Base-by-base conservation (phyloP, 306 rosid genomes). In the Geum urbanum region DNA sequence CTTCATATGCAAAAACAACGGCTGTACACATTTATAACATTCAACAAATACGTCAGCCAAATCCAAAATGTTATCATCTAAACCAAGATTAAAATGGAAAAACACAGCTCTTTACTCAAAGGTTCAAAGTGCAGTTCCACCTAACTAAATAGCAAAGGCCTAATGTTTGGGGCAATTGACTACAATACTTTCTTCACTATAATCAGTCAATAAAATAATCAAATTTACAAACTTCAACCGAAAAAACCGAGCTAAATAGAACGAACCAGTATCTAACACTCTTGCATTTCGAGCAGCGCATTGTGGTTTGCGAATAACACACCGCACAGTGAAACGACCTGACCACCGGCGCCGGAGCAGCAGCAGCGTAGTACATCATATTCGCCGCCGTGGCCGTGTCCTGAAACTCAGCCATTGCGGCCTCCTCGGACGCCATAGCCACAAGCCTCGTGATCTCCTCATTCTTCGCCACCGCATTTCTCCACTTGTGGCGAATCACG, bases 231-330 rank as follows among this genome's bases (percentile, higher is more conserved):
- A 19, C 24, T 10, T 51, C 2, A 16, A 52, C 13, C 45, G 3
- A 43, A 20, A 58, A 57, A 32, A 32, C 9, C 20, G 45, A 47
- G 19, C 20, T 11, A n/a, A 6, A 46, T 9, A 50, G 11, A 27
- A 70, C 80, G n/a, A 54, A 86, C 95, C 91, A 88, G 70, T 88
- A 86, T 82, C 87, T 72, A 19, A 84, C 80, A 32, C 82, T 73
- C 76, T 88, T 88, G 88, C 95, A 88, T 20, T 74, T 84, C 22
- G 89, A 64, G 70, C 88, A 88, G 1, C 89, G 80, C 86, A 72
- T 78, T 50, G 95, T 86, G 9, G 95, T 88, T 18, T 77, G 81
- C 0, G 80, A 55, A 62, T 47, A 77, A 69, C 91, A 88, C 10
- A 88, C 76, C 0, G 79, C 91, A 71, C 89, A 84, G 8, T 82